These are phyloP conservation scores for Basipetospora chlamydospora DNA, from an alignment of 2,329 filamentous ascomycete species.

Conservation along the genomic window DNA sequence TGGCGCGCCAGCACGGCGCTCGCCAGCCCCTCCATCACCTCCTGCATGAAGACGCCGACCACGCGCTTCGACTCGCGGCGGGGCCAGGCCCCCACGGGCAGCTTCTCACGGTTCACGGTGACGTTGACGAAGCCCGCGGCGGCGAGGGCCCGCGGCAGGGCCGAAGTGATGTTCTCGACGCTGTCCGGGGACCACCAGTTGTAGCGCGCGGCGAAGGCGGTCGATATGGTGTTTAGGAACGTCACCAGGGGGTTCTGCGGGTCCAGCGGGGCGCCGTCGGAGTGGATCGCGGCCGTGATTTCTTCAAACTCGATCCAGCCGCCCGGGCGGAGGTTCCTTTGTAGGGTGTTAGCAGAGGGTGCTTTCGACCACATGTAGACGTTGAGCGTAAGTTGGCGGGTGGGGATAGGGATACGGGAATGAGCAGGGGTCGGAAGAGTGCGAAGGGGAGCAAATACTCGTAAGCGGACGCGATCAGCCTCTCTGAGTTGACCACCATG, in stretches of 20 bases:
- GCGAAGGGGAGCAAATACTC: not conserved
- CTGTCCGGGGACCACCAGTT: constrained; percentile 23
- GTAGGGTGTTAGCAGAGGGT: not conserved
- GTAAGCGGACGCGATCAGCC: constrained; percentile 34
- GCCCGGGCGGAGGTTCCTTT: constrained; percentile 19
- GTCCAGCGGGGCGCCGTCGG: constrained; percentile 13
- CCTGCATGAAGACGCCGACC: constrained; percentile 20
- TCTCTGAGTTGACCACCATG: constrained; percentile 38
- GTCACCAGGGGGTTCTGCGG: constrained; percentile 18
- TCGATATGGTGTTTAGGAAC: constrained; percentile 18
- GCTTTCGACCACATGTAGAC: too few relatives aligned
- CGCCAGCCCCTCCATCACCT: constrained; percentile 20
- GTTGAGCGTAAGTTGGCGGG: too few relatives aligned
- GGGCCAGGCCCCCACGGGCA: constrained; percentile 4
- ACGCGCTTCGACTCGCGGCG: not conserved
- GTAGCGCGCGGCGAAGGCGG: constrained; percentile 17
- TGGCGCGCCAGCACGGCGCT: constrained; percentile 18
- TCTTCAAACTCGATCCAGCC: constrained; percentile 9
- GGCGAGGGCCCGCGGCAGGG: constrained; percentile 9
- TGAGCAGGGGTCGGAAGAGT: not conserved
- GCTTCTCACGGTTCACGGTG: not conserved
- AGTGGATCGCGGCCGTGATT: constrained; percentile 13
- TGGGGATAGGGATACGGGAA: too few relatives aligned
- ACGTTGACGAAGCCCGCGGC: constrained; percentile 3
- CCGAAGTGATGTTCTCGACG: constrained; percentile 13